phyloP scores from a whole-genome alignment of 768 basidiomycete genomes.

The Chalciporus sphaerocephalus region DNA sequence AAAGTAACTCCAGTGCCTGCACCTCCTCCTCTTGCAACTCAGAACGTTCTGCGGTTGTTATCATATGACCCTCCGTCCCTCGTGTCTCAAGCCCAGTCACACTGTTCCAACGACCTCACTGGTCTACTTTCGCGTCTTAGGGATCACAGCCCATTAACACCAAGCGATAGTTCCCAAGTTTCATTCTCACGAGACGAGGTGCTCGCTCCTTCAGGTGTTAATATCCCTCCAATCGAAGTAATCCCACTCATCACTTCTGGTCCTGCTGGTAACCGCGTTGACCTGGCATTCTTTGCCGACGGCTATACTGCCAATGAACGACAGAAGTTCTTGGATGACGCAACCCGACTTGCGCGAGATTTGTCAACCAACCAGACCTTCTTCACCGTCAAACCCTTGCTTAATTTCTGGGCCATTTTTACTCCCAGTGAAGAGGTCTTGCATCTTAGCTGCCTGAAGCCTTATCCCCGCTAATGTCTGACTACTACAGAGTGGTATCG shows the following conservation, averaged over 20 bases:
- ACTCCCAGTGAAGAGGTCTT: conserved; percentile 67
- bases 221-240: conserved; percentile 48
- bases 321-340: conserved; percentile 63
- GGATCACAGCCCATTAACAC: neutral
- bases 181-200: conserved; percentile 5
- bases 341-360: conserved; percentile 60
- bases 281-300: conserved; percentile 74
- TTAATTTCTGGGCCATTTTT: conserved; percentile 83
- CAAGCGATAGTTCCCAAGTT: conserved; percentile 5
- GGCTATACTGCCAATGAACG: conserved; percentile 59
- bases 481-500: conserved; percentile 56
- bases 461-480: conserved; percentile 6
- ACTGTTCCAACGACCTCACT: conserved; percentile 24
- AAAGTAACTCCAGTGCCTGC: conserved; percentile 9
- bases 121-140: neutral
- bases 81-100: conserved; percentile 16
- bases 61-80: conserved; percentile 18
- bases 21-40: conserved; percentile 4
- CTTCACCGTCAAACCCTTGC: conserved; percentile 64
- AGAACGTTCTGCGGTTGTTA: conserved; percentile 15
- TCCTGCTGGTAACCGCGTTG: conserved; percentile 58
- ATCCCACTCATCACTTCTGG: conserved; percentile 59
- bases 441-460: conserved; percentile 19
- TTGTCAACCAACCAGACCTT: conserved; percentile 74
- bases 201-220: conserved; percentile 3